Evolutionary conservation across 192 early-diverging fungal genomes (phyloP), one percentile per base, ranked within the genome.

Genomic region (Podila verticillata): DNA sequence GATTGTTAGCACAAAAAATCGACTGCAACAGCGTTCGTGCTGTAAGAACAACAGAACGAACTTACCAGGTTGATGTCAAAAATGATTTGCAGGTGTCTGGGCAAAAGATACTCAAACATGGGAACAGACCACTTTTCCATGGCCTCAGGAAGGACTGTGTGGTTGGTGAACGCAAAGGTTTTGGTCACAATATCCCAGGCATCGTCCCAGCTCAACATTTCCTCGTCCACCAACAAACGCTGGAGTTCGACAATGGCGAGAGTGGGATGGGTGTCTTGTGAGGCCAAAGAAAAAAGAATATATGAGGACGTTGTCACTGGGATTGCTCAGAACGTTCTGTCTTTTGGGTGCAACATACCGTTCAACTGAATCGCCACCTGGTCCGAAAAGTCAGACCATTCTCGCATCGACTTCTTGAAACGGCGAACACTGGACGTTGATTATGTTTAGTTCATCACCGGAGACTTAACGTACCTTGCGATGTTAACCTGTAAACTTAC

Each of bases 51-150:
- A 22, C 6, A 2, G 28, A 31, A n/a, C 36, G 9, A 9, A 36
- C 73, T 57, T 77, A 84, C 83, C 30, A 99, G 85, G 84, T 99
- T 99, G 90, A 99, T 94, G 83, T 99, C 97, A 81, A 97, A 99
- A 83, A 99, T 98, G 83, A 99, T 96, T 83, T 95, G 94, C 95
- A 99, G 93, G 84, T 97, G 96, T 70, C 98, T 91, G 39, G 98
- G 98, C 66, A 99, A 87, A 22, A 99, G 88, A 74, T 98, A 92
- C 75, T 91, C 86, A 68, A 99, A 82, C 88, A 98, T 93, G 2
- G 98, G 96, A 51, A 98, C 97, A 3, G 96, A 90, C 98, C 98
- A 99, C 75, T 92, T 93, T 86, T 99, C 98, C 84, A 99, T 90
- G 59, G 98, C 98, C 86, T 99, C 98, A 61, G 98, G 98, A 64